Conservation (phyloP, 306 rosid genomes). For the Lupinus albus region DNA sequence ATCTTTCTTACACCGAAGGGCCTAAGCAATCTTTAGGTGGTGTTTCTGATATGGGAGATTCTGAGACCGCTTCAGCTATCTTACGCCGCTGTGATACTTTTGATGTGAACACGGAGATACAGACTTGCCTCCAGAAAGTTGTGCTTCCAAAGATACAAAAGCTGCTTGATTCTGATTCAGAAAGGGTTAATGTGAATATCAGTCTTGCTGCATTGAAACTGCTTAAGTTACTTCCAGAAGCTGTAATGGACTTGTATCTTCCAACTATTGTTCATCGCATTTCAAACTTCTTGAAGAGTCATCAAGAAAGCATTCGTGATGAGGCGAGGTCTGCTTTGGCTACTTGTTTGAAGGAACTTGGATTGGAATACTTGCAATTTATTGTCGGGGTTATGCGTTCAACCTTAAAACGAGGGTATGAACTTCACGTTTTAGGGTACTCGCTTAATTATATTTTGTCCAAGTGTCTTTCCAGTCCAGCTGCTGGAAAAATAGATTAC, state of each 20-base stretch:
- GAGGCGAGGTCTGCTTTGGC: conserved; percentile 92
- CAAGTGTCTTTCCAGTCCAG: conserved; percentile 63
- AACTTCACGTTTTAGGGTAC: conserved; percentile 91
- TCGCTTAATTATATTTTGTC: conserved; percentile 76
- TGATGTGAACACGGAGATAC: conserved; percentile 55
- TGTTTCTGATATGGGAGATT: conserved; percentile 44
- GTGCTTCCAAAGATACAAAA: conserved; percentile 84
- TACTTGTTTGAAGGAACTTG: conserved; percentile 89
- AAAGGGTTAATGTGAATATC: conserved; percentile 71
- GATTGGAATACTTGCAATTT: conserved; percentile 82
- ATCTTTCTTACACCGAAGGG: conserved; percentile 37
- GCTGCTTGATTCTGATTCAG: conserved; percentile 74
- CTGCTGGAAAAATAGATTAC: conserved; percentile 74
- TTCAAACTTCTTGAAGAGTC: conserved; percentile 80
- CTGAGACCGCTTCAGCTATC: conserved; percentile 31
- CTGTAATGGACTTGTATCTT: conserved; percentile 82
- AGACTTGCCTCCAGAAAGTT: conserved; percentile 60
- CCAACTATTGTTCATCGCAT: conserved; percentile 76
- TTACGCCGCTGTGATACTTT: conserved; percentile 35
- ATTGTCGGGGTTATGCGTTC: conserved; percentile 69
- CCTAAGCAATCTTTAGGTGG: conserved; percentile 39
- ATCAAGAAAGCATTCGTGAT: conserved; percentile 81
- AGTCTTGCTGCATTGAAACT: conserved; percentile 82
- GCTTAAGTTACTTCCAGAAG: conserved; percentile 81
- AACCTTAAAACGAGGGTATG: conserved; percentile 83